These are phyloP conservation scores for Cytospora piceicola DNA, from an alignment of 2,329 filamentous ascomycete species.

Conservation along the genomic window DNA sequence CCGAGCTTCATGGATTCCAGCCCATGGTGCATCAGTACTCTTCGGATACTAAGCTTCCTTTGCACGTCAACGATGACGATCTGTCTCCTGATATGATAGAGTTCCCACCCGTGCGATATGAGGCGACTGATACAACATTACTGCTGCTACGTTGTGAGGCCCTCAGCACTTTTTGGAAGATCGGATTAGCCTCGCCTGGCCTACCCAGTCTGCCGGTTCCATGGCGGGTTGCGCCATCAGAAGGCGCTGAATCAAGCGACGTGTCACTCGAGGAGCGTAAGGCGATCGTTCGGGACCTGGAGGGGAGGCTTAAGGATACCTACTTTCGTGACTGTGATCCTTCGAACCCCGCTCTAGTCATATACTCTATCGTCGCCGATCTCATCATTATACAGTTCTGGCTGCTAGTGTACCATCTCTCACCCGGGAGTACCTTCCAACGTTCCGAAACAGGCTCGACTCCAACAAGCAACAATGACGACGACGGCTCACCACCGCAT, in stretches of 20 bases:
- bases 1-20: slow-evolving; percentile 57
- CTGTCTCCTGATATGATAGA: slow-evolving; percentile 49
- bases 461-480: background rate
- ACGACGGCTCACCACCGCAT: background rate
- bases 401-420: slow-evolving; percentile 22
- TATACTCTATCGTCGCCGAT: slow-evolving; percentile 8
- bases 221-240: background rate
- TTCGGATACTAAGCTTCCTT: slow-evolving; percentile 53
- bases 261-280: background rate
- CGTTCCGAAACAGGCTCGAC: background rate
- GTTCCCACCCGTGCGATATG: slow-evolving; percentile 48
- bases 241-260: background rate
- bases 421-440: background rate
- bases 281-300: slow-evolving; percentile 13
- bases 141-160: slow-evolving; percentile 43
- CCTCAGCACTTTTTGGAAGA: slow-evolving; percentile 34
- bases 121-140: slow-evolving; percentile 56
- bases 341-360: slow-evolving; percentile 5
- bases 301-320: slow-evolving; percentile 1
- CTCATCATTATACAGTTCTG: slow-evolving; percentile 24
- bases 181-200: slow-evolving; percentile 15
- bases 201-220: background rate
- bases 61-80: slow-evolving; percentile 57
- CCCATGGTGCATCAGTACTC: slow-evolving; percentile 45
- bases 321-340: slow-evolving; percentile 20